Evolutionary conservation across 129 eudicot species (phyloP).

Genomic region (Pseudognaphalium luteoalbum): DNA sequence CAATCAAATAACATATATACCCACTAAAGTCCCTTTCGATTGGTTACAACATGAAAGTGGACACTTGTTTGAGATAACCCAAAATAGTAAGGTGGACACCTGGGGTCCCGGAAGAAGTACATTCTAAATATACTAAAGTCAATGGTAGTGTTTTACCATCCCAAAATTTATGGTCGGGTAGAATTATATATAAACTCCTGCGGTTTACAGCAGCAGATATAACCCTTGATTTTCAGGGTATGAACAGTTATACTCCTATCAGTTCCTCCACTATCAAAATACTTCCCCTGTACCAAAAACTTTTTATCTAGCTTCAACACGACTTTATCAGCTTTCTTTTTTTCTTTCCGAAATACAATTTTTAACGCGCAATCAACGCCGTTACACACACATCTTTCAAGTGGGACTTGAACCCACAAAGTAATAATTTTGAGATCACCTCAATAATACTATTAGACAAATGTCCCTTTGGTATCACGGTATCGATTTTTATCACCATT

Average conservation of each 20-base stretch:
- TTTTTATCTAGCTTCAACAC: neutral
- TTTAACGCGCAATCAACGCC: neutral
- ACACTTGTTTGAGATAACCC: too few species aligned
- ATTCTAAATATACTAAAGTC: constrained; percentile 14
- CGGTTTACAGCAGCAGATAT: constrained; percentile 2
- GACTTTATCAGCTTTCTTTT: neutral
- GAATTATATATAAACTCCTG: neutral
- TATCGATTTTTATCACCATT: too few species aligned
- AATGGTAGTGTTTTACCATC: constrained; percentile 3
- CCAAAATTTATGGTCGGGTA: neutral
- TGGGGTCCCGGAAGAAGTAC: too few species aligned
- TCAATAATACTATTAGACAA: too few species aligned
- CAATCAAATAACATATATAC: too few species aligned
- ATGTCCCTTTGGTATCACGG: too few species aligned
- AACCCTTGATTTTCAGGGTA: constrained; percentile 8
- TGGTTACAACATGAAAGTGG: too few species aligned
- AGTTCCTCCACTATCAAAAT: neutral
- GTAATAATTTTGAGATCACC: too few species aligned
- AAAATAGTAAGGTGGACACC: too few species aligned
- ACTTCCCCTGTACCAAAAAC: neutral
- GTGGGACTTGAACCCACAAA: neutral
- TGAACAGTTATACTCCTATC: neutral
- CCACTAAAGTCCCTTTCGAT: too few species aligned
- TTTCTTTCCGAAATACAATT: too few species aligned
- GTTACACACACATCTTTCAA: too few species aligned